phyloP scores from a whole-genome alignment of 2,329 filamentous ascomycete genomes.

The Pseudocercospora vitis region DNA sequence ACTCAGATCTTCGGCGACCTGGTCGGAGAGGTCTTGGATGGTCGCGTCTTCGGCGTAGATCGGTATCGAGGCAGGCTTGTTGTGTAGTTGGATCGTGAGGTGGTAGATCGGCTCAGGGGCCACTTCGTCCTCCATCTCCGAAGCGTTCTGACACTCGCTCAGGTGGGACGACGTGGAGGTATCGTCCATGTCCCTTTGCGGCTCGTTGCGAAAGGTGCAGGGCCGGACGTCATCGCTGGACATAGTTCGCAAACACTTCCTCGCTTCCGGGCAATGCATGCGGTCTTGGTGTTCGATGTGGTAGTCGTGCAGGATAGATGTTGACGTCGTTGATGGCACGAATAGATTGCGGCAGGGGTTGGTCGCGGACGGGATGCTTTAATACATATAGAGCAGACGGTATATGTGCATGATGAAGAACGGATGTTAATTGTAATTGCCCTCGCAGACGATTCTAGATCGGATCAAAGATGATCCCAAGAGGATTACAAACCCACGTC shows the following conservation, averaged over 20 bases:
- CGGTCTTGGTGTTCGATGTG: neutral
- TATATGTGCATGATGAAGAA: neutral
- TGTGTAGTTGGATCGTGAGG: slow-evolving; percentile 57
- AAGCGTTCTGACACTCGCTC: slow-evolving; percentile 14
- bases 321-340: neutral
- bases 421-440: neutral
- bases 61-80: slow-evolving; percentile 50
- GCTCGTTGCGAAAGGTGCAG: slow-evolving; percentile 15
- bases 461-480: neutral
- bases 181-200: slow-evolving; percentile 14
- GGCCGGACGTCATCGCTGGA: slow-evolving; percentile 12
- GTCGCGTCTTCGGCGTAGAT: slow-evolving; percentile 52
- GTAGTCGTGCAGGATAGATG: neutral
- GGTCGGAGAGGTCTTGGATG: slow-evolving; percentile 58
- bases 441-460: neutral
- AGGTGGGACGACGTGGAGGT: slow-evolving; percentile 12
- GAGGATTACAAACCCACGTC: no score
- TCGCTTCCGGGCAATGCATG: slow-evolving; percentile 21
- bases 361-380: neutral
- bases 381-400: neutral
- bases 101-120: slow-evolving; percentile 34
- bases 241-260: slow-evolving; percentile 17
- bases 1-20: slow-evolving; percentile 57
- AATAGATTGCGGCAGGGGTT: neutral
- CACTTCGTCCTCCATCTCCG: slow-evolving; percentile 20